Evolutionary conservation across 2,329 filamentous ascomycete species (phyloP), one percentile per base, ranked within the genome.

Genomic region (Herpotrichia juniperi): DNA sequence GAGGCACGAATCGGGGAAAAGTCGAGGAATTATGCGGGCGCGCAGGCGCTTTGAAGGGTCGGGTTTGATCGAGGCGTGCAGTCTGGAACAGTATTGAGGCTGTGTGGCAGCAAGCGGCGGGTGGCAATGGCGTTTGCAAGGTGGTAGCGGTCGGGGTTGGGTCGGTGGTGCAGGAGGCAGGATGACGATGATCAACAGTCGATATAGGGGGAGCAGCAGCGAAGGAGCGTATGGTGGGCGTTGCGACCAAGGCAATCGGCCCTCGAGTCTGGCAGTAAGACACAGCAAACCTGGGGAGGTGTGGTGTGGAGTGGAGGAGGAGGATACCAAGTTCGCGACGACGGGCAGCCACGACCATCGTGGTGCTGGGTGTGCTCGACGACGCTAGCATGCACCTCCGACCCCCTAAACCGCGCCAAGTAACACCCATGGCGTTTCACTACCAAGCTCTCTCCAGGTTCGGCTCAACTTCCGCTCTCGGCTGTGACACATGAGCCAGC

Each of bases 1-100:
- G 53, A 57, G 54, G 26, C 26, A 28, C 7, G 26, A 7, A 7
- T 28, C 26, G 12, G 17, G 34, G 34, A 5, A 46, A 42, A 25
- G 30, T 22, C 28, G 43, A 22, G 43, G 47, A 53, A 51, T 59
- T 52, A 61, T 57, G 61, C 53, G 51, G 35, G 47, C 37, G 51
- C 32, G 31, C 31, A 34, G n/a, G 34, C 34, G 34, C 34, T 19
- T 19, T 37, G 34, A 21, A 37, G 34, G 34, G 16, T 37, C 34
- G 34, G 17, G 34, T 19, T 12, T 7, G 21, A 6, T 17, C 16
- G 34, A 37, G 34, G 34, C 17, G 6, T 7, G 11, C 6, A n/a
- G 5, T 5, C 34, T 37, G 34, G 16, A 17, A 21, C 34, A n/a
- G 31, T 12, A 37, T 19, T 37, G 34, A 37, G 34, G 34, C 34